A percentile compares a stretch with the other conserved stretches of the same genome.
Evolutionary conservation across 371 early-diverging fungal species (phyloP).

Genomic region (Lichtheimia hyalospora): DNA sequence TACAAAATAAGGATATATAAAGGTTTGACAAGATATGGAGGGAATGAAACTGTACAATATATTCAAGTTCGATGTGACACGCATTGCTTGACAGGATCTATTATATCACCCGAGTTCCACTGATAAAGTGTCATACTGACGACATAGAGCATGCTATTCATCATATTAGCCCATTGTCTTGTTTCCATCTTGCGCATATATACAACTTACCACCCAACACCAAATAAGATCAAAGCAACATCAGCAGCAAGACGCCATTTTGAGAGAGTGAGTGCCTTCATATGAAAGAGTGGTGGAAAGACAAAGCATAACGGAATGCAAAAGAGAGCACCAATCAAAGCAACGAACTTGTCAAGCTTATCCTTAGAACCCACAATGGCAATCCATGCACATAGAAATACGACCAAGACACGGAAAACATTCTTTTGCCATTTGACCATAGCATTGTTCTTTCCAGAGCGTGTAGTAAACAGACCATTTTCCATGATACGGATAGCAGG

Average conservation of each 20-base stretch:
- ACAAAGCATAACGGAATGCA: constrained; percentile 75
- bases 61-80: constrained; percentile 31
- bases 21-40: too few species aligned
- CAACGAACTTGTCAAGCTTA: constrained; percentile 82
- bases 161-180: not conserved
- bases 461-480: constrained; percentile 60
- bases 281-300: constrained; percentile 86
- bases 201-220: constrained; percentile 39
- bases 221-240: constrained; percentile 64
- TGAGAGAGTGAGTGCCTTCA: constrained; percentile 56
- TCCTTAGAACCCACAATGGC: constrained; percentile 74
- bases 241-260: constrained; percentile 46
- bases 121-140: constrained; percentile 29
- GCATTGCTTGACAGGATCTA: constrained; percentile 45
- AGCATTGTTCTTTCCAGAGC: constrained; percentile 63
- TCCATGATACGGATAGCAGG: constrained; percentile 89
- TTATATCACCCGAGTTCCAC: constrained; percentile 43
- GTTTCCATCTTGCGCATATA: not conserved
- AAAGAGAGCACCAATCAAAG: constrained; percentile 67
- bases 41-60: not conserved
- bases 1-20: too few species aligned
- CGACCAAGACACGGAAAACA: constrained; percentile 69
- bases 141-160: constrained; percentile 27
- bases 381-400: constrained; percentile 65
- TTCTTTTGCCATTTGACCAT: constrained; percentile 91